phyloP scores from a whole-genome alignment of 2,329 filamentous ascomycete species.

The Zymoseptoria passerinii region DNA sequence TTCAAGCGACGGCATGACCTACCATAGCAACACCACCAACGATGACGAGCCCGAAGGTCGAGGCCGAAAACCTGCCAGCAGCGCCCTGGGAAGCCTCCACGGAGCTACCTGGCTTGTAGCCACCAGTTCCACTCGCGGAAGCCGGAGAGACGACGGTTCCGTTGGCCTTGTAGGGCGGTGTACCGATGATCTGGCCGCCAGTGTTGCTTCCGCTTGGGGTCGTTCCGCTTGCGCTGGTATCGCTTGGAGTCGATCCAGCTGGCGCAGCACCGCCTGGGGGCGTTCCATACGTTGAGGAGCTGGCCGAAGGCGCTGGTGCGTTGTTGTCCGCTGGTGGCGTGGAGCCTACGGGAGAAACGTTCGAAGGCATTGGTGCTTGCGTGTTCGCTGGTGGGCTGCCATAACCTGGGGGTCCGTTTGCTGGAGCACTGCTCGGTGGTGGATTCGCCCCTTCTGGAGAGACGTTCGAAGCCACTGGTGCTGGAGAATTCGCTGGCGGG shows the following conservation, averaged over 20 bases:
- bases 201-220: not conserved
- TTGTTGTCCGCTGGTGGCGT: too few relatives aligned
- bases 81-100: slow-evolving; percentile 2
- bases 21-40: slow-evolving; percentile 12
- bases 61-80: slow-evolving; percentile 7
- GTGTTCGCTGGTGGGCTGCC: too few relatives aligned
- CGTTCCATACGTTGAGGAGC: too few relatives aligned
- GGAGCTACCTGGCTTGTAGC: not conserved
- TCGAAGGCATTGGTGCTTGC: too few relatives aligned
- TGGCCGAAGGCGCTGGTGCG: too few relatives aligned
- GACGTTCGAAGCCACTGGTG: not conserved
- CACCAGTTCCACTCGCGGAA: slow-evolving; percentile 8
- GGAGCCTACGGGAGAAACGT: too few relatives aligned
- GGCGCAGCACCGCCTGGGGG: too few relatives aligned
- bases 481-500: too few relatives aligned
- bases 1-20: not conserved
- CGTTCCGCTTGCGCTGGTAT: slow-evolving; percentile 1
- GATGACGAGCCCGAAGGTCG: slow-evolving; percentile 9
- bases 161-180: slow-evolving; percentile 3
- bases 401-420: too few relatives aligned
- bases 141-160: slow-evolving; percentile 5
- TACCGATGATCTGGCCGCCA: not conserved
- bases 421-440: not conserved
- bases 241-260: not conserved
- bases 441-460: not conserved